Percentiles rank a stretch among this genome's conserved stretches.
Conservation (phyloP, 805 yeast species). For the Priceomyces medius region DNA sequence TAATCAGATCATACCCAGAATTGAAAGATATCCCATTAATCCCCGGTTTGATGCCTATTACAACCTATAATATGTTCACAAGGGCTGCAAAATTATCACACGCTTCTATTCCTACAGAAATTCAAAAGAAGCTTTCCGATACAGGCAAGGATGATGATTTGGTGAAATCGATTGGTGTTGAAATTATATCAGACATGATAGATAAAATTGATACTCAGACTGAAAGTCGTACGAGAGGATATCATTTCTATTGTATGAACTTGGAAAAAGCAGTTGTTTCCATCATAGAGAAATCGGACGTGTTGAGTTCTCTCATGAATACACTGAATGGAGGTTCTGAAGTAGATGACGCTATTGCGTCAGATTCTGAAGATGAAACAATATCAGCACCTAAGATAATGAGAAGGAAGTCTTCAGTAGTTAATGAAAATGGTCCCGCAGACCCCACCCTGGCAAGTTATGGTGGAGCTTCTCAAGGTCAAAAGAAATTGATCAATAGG, state of each 20-base stretch:
- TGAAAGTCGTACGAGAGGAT: conserved; percentile 64
- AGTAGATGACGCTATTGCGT: conserved; percentile 38
- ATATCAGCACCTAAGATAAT: conserved; percentile 13
- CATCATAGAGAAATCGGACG: conserved; percentile 62
- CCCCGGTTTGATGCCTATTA: conserved; percentile 92
- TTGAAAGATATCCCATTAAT: conserved; percentile 56
- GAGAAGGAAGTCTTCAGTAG: conserved; percentile 38
- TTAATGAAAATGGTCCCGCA: conserved; percentile 41
- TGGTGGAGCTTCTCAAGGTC: conserved; percentile 13
- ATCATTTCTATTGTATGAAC: conserved; percentile 90
- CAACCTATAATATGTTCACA: conserved; percentile 75
- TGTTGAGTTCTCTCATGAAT: conserved; percentile 47
- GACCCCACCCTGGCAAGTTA: conserved; percentile 15
- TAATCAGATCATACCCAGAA: conserved; percentile 42
- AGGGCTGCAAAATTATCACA: conserved; percentile 88
- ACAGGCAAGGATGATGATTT: conserved; percentile 66
- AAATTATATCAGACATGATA: conserved; percentile 63
- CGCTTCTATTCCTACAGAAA: conserved; percentile 68
- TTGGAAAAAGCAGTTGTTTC: conserved; percentile 90
- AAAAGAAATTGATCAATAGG: conserved; percentile 22
- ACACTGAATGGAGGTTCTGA: conserved; percentile 24
- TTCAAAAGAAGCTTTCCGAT: conserved; percentile 55
- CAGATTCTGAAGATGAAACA: conserved; percentile 36
- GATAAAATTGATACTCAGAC: conserved; percentile 54
- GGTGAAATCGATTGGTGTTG: conserved; percentile 82